phyloP scores from a whole-genome alignment of 805 yeast species.

The Blastobotrys terrestris region DNA sequence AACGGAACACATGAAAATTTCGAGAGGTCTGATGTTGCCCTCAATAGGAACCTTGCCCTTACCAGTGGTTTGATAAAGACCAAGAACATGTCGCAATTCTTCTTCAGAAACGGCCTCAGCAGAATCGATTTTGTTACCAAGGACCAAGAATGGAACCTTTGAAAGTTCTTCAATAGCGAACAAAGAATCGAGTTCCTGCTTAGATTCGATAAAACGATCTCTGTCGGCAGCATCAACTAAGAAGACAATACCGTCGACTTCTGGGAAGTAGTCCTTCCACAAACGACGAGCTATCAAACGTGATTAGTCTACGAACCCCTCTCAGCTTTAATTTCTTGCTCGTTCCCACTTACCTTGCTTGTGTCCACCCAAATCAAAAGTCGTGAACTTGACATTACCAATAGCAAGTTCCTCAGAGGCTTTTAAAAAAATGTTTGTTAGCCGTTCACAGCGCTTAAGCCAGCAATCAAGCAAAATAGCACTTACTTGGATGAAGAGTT shows the following conservation, averaged over 20 bases:
- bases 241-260: slow-evolving; percentile 95
- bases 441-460: background rate
- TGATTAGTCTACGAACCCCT: background rate
- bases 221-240: slow-evolving; percentile 96
- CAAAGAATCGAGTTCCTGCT: slow-evolving; percentile 88
- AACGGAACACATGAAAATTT: slow-evolving; percentile 94
- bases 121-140: slow-evolving; percentile 96
- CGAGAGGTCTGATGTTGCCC: slow-evolving; percentile 81
- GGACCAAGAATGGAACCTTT: slow-evolving; percentile 83
- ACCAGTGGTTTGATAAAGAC: slow-evolving; percentile 86
- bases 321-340: no score
- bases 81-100: slow-evolving; percentile 85
- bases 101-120: slow-evolving; percentile 92
- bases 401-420: slow-evolving; percentile 95
- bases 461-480: slow-evolving; percentile 6
- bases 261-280: slow-evolving; percentile 99
- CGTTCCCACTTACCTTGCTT: slow-evolving; percentile 51
- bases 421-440: slow-evolving; percentile 25
- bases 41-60: slow-evolving; percentile 65
- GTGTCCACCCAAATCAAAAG: slow-evolving; percentile 98
- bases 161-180: slow-evolving; percentile 87
- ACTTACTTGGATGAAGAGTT: slow-evolving; percentile 74
- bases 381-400: slow-evolving; percentile 93
- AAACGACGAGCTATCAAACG: slow-evolving; percentile 78
- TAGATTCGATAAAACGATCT: slow-evolving; percentile 90